These are phyloP conservation scores for Cadophora gregata DNA, from an alignment of 2,329 filamentous ascomycete genomes.

Conservation along the genomic window DNA sequence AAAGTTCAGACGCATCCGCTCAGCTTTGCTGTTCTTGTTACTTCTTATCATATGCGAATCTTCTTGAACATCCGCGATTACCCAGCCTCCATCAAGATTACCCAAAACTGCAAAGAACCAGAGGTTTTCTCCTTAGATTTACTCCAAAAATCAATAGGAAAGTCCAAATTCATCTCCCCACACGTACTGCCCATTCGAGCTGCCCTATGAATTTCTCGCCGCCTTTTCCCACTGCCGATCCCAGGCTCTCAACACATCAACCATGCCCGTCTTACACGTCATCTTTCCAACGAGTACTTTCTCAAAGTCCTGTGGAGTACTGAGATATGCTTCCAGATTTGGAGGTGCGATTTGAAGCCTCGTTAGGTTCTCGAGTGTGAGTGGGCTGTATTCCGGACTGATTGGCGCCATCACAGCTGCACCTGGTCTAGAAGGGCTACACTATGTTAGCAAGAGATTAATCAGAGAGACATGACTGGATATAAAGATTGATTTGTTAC, in stretches of 20 bases:
- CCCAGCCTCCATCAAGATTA: too few species aligned
- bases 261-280: slow-evolving; percentile 1
- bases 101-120: too few species aligned
- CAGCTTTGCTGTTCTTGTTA: too few species aligned
- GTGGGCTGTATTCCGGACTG: not conserved
- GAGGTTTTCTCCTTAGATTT: too few species aligned
- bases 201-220: not conserved
- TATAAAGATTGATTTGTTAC: not conserved
- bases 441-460: not conserved
- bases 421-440: not conserved
- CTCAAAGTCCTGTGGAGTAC: slow-evolving; percentile 25
- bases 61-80: too few species aligned
- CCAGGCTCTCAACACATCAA: slow-evolving; percentile 23
- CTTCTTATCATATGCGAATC: too few species aligned
- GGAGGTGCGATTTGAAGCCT: slow-evolving; percentile 10
- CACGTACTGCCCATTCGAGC: too few species aligned
- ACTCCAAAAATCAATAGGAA: too few species aligned
- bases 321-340: slow-evolving; percentile 31
- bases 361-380: slow-evolving; percentile 8
- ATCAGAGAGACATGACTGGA: not conserved
- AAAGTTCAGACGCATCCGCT: too few species aligned
- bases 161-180: too few species aligned
- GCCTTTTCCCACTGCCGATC: slow-evolving; percentile 25
- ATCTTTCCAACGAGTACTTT: slow-evolving; percentile 18
- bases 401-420: not conserved